Evolutionary conservation across 441 rosid genomes (phyloP).

Genomic region (Manihot esculenta): DNA sequence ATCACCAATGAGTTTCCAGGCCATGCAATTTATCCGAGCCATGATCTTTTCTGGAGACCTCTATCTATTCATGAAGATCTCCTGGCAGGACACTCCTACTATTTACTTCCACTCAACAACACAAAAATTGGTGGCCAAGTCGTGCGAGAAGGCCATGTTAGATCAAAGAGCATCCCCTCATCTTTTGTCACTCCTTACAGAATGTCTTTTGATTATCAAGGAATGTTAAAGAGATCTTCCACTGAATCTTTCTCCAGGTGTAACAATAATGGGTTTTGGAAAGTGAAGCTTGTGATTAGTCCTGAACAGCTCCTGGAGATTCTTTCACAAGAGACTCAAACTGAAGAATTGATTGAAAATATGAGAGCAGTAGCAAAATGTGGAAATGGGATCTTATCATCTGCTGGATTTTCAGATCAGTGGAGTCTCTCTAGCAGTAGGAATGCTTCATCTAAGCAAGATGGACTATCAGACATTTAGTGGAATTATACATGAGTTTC

Average conservation of each 20-base stretch:
- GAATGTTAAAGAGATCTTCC: conserved; percentile 54
- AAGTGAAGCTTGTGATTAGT: conserved; percentile 69
- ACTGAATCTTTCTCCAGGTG: conserved; percentile 53
- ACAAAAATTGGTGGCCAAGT: conserved; percentile 20
- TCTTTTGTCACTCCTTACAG: conserved; percentile 47
- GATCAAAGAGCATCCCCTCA: conserved; percentile 59
- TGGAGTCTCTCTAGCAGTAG: conserved; percentile 59
- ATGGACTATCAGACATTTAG: conserved; percentile 22
- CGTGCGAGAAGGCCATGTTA: conserved; percentile 47
- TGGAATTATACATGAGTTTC: background rate
- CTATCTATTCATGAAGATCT: conserved; percentile 48
- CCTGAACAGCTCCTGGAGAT: conserved; percentile 65
- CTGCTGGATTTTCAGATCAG: conserved; percentile 38
- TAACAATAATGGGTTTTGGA: conserved; percentile 54
- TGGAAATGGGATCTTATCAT: conserved; percentile 37
- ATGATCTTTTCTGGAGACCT: conserved; percentile 52
- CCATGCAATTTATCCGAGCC: conserved; percentile 50
- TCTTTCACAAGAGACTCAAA: conserved; percentile 59
- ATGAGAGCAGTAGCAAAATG: conserved; percentile 74
- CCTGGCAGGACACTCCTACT: conserved; percentile 52
- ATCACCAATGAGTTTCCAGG: conserved; percentile 56
- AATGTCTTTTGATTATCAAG: conserved; percentile 59
- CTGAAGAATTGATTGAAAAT: conserved; percentile 67
- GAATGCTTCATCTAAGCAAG: conserved; percentile 43
- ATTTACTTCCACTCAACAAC: conserved; percentile 45